Percentiles rank a stretch among this genome's conserved stretches.
Evolutionary conservation across 768 basidiomycete genomes (phyloP).

Genomic region (Termitomyces sp.): DNA sequence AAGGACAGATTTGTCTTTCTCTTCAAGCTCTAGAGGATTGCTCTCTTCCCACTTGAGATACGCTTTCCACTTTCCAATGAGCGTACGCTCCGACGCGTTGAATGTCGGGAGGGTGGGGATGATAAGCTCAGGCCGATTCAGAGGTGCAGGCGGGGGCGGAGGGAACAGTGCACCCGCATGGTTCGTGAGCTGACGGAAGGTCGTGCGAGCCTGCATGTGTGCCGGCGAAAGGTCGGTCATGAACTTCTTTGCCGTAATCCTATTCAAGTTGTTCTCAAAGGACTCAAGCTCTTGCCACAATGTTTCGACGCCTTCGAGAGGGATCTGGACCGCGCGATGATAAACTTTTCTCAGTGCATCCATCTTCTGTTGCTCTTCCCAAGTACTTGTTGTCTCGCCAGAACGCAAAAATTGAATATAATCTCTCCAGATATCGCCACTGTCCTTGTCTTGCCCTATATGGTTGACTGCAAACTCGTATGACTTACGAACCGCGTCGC

Average conservation of each 20-base stretch:
- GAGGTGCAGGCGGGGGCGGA: slow-evolving; percentile 17
- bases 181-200: slow-evolving; percentile 73
- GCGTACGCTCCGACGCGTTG: slow-evolving; percentile 61
- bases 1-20: slow-evolving; percentile 65
- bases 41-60: slow-evolving; percentile 95
- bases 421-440: slow-evolving; percentile 90
- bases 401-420: slow-evolving; percentile 87
- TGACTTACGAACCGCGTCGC: slow-evolving; percentile 78
- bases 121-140: slow-evolving; percentile 46
- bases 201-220: slow-evolving; percentile 92
- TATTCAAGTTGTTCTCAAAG: slow-evolving; percentile 86
- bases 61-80: slow-evolving; percentile 83
- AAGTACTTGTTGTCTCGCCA: slow-evolving; percentile 78
- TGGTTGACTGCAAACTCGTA: slow-evolving; percentile 91
- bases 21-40: slow-evolving; percentile 91
- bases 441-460: slow-evolving; percentile 89
- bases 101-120: slow-evolving; percentile 73
- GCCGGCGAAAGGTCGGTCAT: slow-evolving; percentile 87
- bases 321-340: slow-evolving; percentile 91
- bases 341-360: slow-evolving; percentile 88
- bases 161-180: slow-evolving; percentile 64
- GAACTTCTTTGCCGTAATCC: slow-evolving; percentile 95
- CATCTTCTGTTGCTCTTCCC: slow-evolving; percentile 97
- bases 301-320: slow-evolving; percentile 86
- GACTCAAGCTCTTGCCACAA: slow-evolving; percentile 95